Evolutionary conservation across 305 asterid genomes (phyloP).

Genomic region (Ajuga reptans): DNA sequence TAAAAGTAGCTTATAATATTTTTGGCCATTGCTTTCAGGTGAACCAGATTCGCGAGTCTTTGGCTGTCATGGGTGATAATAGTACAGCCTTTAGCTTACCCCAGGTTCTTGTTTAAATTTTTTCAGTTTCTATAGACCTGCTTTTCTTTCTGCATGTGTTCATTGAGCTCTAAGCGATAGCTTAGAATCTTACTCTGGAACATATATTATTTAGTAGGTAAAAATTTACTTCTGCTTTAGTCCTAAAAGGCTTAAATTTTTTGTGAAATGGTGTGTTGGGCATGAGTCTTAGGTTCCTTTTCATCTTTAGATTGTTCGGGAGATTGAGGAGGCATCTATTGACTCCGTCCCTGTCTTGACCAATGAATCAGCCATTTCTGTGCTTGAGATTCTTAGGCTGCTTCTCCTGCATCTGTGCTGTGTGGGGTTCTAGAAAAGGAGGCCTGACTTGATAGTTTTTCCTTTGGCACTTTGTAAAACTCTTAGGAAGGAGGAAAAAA

Average conservation of each 20-base stretch:
- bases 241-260: neutral
- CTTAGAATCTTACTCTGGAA: neutral
- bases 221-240: neutral
- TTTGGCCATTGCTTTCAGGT: constrained; percentile 44
- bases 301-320: neutral
- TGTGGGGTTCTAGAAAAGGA: neutral
- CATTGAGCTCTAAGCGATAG: neutral
- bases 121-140: neutral
- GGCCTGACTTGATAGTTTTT: neutral
- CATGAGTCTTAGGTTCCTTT: neutral
- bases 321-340: neutral
- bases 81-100: constrained; percentile 99
- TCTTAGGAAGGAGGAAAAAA: neutral
- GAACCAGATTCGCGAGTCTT: constrained; percentile 91
- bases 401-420: too few relatives aligned
- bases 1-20: neutral
- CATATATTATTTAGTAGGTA: neutral
- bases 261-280: neutral
- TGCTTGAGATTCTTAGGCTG: neutral
- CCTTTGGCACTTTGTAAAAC: neutral
- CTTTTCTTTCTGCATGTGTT: neutral
- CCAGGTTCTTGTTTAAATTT: constrained; percentile 46
- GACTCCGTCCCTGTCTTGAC: neutral
- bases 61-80: constrained; percentile 92
- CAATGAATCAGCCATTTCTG: neutral